These are phyloP conservation scores for Debaryomycetaceae sp. DNA, from an alignment of 1,139 yeast species.

Conservation along the genomic window DNA sequence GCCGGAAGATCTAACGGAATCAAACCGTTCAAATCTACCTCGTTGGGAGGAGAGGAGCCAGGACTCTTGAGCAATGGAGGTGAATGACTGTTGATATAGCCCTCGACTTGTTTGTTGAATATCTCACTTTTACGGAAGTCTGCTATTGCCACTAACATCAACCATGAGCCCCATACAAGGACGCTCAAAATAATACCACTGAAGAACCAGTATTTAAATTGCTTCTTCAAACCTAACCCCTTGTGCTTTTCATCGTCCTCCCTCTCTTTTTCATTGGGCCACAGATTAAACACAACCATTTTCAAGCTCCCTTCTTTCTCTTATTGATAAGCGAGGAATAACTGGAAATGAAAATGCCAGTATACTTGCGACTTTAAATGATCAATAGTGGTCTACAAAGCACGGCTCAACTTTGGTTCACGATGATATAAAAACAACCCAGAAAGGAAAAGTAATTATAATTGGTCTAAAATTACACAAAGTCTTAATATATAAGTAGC, in stretches of 20 bases:
- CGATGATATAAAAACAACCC: background rate
- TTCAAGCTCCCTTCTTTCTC: no score
- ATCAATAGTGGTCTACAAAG: background rate
- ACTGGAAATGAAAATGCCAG: no score
- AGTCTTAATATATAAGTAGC: background rate
- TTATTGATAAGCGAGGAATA: no score
- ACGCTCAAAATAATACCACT: constrained; percentile 23
- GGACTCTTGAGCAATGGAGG: background rate
- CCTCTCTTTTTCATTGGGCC: background rate
- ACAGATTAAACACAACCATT: background rate
- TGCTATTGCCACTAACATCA: constrained; percentile 27
- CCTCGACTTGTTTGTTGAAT: constrained; percentile 1
- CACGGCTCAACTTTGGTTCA: background rate
- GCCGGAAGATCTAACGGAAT: constrained; percentile 27
- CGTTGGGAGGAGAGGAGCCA: background rate
- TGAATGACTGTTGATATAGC: background rate
- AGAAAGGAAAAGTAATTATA: background rate
- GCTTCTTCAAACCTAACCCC: background rate
- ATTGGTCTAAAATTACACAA: background rate
- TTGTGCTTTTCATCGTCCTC: constrained; percentile 1
- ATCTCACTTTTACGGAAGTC: constrained; percentile 12
- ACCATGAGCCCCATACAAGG: constrained; percentile 38
- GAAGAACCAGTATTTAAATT: constrained; percentile 12
- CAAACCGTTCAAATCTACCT: constrained; percentile 15
- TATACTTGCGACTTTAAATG: no score